These are phyloP conservation scores for Dactylellina leptospora DNA, from an alignment of 2,329 filamentous ascomycete genomes.

Conservation along the genomic window DNA sequence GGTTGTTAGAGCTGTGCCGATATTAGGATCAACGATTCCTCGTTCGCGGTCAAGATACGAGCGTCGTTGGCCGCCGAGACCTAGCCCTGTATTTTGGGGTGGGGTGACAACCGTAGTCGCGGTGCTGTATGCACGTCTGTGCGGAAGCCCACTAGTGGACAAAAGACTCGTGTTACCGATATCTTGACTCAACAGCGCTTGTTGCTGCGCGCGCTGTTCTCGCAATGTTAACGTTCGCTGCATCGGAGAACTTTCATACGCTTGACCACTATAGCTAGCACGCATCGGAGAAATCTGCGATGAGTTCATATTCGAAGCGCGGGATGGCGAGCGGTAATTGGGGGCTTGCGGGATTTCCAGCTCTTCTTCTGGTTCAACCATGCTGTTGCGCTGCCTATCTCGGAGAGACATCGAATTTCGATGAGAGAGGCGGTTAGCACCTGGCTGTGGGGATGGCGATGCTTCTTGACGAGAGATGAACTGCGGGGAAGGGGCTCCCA, in stretches of 20 bases:
- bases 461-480: conserved; percentile 44
- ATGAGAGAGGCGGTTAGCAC: conserved; percentile 44
- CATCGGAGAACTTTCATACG: conserved; percentile 38
- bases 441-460: conserved; percentile 46
- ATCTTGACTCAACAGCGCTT: conserved; percentile 21
- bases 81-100: conserved; percentile 19
- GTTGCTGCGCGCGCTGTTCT: conserved; percentile 41
- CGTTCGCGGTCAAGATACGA: conserved; percentile 44
- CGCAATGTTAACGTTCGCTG: conserved; percentile 38
- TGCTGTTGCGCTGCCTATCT: conserved; percentile 22
- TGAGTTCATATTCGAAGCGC: conserved; percentile 28
- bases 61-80: conserved; percentile 21
- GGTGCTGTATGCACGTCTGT: conserved; percentile 42
- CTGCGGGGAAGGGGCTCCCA: conserved; percentile 37
- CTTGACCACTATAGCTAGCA: conserved; percentile 19
- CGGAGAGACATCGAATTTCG: conserved; percentile 48
- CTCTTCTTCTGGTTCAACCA: conserved; percentile 40
- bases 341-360: conserved; percentile 38
- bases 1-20: conserved; percentile 39
- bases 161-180: conserved; percentile 16
- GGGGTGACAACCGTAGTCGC: conserved; percentile 28
- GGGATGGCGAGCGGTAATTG: conserved; percentile 36
- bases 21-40: conserved; percentile 24
- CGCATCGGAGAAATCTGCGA: conserved; percentile 33
- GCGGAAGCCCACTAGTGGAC: conserved; percentile 23